These are phyloP conservation scores for Penicillium psychrofluorescens DNA, from an alignment of 495 filamentous ascomycete species.

Conservation along the genomic window DNA sequence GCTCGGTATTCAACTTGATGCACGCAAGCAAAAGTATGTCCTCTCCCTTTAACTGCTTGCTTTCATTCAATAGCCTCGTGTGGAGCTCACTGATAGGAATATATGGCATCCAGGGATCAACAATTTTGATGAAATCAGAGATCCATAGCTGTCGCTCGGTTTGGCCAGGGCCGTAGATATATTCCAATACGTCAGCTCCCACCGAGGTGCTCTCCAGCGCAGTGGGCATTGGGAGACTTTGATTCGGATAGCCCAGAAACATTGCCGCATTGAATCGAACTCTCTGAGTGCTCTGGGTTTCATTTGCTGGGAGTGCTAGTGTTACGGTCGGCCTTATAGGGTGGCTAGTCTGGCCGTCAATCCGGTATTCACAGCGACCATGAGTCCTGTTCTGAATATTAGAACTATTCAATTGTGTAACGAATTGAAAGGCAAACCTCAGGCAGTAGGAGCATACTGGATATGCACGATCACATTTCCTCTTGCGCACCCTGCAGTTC, in stretches of 20 bases:
- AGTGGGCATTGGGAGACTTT: neutral
- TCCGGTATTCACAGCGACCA: slow-evolving; percentile 6
- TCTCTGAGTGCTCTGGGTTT: neutral
- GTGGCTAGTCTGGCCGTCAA: neutral
- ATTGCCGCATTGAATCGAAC: slow-evolving; percentile 1
- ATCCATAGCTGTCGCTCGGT: neutral
- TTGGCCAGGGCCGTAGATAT: neutral
- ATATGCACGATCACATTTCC: slow-evolving; percentile 11
- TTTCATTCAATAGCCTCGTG: neutral
- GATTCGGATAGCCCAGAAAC: slow-evolving; percentile 5
- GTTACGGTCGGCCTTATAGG: neutral
- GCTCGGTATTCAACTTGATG: slow-evolving; percentile 3
- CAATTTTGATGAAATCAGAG: neutral
- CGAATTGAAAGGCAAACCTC: neutral
- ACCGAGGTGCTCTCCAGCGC: neutral
- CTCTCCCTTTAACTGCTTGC: neutral
- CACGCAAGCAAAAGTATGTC: slow-evolving; percentile 6
- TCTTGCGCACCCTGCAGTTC: slow-evolving; percentile 10
- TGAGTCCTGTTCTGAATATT: neutral
- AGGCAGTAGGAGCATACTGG: slow-evolving; percentile 7
- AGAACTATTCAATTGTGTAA: too few species aligned
- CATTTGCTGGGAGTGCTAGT: neutral
- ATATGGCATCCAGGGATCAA: slow-evolving; percentile 4
- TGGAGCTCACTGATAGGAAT: slow-evolving; percentile 2
- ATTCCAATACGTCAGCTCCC: neutral